Percentiles rank a stretch among this genome's conserved stretches.
phyloP scores from a whole-genome alignment of 805 yeast species.

The Geotrichum ghanense region DNA sequence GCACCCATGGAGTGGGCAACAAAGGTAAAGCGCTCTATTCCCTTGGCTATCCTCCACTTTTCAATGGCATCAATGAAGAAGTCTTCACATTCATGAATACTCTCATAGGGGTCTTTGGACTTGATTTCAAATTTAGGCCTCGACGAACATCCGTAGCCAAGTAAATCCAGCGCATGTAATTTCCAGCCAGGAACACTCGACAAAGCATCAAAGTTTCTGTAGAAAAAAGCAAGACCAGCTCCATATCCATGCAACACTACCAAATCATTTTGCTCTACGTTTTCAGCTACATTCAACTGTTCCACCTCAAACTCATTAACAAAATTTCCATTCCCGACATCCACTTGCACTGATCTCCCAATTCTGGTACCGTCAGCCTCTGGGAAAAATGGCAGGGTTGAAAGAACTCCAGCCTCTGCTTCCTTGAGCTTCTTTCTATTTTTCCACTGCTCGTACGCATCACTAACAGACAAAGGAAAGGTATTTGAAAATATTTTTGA shows the following conservation, averaged over 20 bases:
- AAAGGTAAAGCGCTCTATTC: slow-evolving; percentile 39
- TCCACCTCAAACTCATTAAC: slow-evolving; percentile 67
- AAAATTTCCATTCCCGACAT: slow-evolving; percentile 36
- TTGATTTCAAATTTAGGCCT: slow-evolving; percentile 47
- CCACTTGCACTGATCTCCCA: slow-evolving; percentile 37
- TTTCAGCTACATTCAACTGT: slow-evolving; percentile 12
- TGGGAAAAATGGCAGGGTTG: slow-evolving; percentile 40
- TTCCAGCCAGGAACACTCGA: slow-evolving; percentile 39
- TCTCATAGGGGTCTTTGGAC: slow-evolving; percentile 23
- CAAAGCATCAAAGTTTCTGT: slow-evolving; percentile 51
- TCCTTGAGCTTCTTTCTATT: slow-evolving; percentile 23
- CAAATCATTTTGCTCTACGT: slow-evolving; percentile 37
- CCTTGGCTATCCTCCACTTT: slow-evolving; percentile 45
- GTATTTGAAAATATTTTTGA: slow-evolving; percentile 17
- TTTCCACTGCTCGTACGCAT: slow-evolving; percentile 36
- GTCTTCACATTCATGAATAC: slow-evolving; percentile 39
- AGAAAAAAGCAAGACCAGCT: slow-evolving; percentile 76
- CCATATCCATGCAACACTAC: slow-evolving; percentile 89
- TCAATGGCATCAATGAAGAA: slow-evolving; percentile 57
- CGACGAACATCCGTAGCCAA: slow-evolving; percentile 85
- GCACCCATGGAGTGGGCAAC: slow-evolving; percentile 92
- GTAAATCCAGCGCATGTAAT: slow-evolving; percentile 75
- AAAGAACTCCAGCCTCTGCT: slow-evolving; percentile 42
- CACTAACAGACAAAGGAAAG: slow-evolving; percentile 27
- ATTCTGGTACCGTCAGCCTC: slow-evolving; percentile 16